Conservation (phyloP, 2,329 filamentous ascomycete genomes). For the Fusarium buharicum region DNA sequence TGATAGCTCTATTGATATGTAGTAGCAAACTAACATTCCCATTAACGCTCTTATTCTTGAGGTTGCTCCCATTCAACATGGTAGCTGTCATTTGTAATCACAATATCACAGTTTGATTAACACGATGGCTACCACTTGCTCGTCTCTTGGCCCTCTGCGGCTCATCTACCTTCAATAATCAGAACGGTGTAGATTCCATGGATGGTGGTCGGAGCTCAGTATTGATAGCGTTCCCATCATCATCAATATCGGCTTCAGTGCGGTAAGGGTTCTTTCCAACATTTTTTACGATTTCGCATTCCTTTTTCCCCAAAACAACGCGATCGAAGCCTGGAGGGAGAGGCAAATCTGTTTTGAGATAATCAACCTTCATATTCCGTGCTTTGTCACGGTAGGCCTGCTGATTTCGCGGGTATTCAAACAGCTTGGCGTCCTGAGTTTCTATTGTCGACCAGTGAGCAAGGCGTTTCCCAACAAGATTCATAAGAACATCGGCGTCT, state of each 20-base stretch:
- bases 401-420: conserved; percentile 60
- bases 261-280: conserved; percentile 62
- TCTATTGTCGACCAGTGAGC: conserved; percentile 50
- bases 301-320: conserved; percentile 62
- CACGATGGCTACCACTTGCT: neutral
- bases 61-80: neutral
- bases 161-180: neutral
- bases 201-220: conserved; percentile 42
- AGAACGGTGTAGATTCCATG: conserved; percentile 15
- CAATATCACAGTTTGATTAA: neutral
- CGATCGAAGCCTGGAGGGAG: conserved; percentile 62
- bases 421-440: conserved; percentile 47
- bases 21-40: too few species aligned
- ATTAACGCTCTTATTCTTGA: too few species aligned
- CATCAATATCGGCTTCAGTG: conserved; percentile 58
- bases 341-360: conserved; percentile 56
- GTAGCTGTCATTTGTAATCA: neutral
- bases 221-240: conserved; percentile 52
- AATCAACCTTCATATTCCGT: conserved; percentile 65
- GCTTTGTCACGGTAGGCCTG: conserved; percentile 68
- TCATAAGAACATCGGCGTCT: conserved; percentile 56
- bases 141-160: neutral
- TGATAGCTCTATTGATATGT: neutral
- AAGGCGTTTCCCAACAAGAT: conserved; percentile 50
- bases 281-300: conserved; percentile 54